Evolutionary conservation across 2,329 filamentous ascomycete species (phyloP).

Genomic region (Colletotrichum tamarilloi): DNA sequence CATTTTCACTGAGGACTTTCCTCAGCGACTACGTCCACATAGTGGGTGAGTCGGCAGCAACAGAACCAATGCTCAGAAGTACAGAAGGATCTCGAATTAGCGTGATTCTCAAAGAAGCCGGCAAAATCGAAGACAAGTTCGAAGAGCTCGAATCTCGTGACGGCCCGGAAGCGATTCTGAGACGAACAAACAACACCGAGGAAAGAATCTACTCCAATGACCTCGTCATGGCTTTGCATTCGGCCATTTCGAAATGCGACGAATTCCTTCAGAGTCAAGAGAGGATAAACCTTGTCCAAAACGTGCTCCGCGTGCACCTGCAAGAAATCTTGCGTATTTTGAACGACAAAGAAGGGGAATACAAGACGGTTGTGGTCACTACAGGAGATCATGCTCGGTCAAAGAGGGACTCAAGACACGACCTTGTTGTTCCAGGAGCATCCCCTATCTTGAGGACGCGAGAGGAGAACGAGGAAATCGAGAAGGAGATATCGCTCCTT

Average conservation of each 20-base stretch:
- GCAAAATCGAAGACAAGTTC: constrained; percentile 42
- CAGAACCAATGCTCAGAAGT: background rate
- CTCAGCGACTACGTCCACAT: constrained; percentile 51
- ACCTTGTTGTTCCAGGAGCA: background rate
- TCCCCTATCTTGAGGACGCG: background rate
- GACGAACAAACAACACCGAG: constrained; percentile 7
- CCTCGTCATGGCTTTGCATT: constrained; percentile 16
- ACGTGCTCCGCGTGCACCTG: constrained; percentile 60
- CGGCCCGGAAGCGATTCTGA: background rate
- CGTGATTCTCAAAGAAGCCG: constrained; percentile 28
- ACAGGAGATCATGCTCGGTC: background rate
- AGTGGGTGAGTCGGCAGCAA: constrained; percentile 35
- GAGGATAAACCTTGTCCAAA: constrained; percentile 48
- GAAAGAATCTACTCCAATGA: constrained; percentile 25
- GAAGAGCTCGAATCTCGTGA: constrained; percentile 34
- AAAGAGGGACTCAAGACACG: background rate
- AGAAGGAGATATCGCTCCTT: constrained; percentile 20
- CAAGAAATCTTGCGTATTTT: constrained; percentile 59
- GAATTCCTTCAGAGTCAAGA: constrained; percentile 41
- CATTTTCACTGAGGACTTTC: constrained; percentile 56
- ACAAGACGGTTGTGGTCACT: background rate
- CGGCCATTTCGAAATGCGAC: constrained; percentile 30
- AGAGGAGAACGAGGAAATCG: background rate
- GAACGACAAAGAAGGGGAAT: constrained; percentile 45
- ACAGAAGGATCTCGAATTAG: constrained; percentile 38